Percentiles rank a stretch among this genome's conserved stretches.
Conservation (phyloP, 345 rosid genomes). For the Streptanthus diversifolius region DNA sequence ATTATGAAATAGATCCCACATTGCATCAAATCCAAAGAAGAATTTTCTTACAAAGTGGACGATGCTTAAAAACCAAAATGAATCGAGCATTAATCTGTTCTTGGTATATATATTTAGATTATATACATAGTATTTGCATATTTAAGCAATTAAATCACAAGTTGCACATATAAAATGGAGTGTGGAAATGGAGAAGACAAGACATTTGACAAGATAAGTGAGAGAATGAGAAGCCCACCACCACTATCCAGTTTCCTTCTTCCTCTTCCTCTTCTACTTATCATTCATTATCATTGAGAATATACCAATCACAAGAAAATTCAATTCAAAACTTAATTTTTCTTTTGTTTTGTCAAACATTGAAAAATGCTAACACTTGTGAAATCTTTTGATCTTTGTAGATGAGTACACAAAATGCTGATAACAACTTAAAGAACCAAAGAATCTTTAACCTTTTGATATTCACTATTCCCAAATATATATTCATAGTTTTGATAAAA, state of each 20-base stretch:
- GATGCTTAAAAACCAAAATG: neutral
- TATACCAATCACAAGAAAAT: constrained; percentile 4
- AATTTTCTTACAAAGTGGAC: neutral
- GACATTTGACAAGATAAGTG: constrained; percentile 38
- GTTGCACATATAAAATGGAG: constrained; percentile 7
- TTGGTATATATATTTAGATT: neutral
- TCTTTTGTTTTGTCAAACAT: neutral
- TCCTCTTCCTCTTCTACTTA: constrained; percentile 19
- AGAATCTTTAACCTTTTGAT: neutral
- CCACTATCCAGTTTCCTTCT: constrained; percentile 13
- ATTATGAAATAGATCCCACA: neutral
- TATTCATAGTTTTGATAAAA: no score
- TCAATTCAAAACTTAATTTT: neutral
- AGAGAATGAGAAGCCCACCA: constrained; percentile 38
- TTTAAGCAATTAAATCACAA: neutral
- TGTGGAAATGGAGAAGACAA: constrained; percentile 37
- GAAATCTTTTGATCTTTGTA: neutral
- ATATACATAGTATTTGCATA: neutral
- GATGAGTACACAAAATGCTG: neutral
- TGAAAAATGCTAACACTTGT: neutral
- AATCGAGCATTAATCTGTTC: neutral
- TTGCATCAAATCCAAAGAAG: neutral
- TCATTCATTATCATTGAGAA: constrained; percentile 22
- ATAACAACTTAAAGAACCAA: neutral
- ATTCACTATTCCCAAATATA: no score